Evolutionary conservation across 1,139 yeast species (phyloP).

Genomic region (Yamadazyma songkhlaensis): DNA sequence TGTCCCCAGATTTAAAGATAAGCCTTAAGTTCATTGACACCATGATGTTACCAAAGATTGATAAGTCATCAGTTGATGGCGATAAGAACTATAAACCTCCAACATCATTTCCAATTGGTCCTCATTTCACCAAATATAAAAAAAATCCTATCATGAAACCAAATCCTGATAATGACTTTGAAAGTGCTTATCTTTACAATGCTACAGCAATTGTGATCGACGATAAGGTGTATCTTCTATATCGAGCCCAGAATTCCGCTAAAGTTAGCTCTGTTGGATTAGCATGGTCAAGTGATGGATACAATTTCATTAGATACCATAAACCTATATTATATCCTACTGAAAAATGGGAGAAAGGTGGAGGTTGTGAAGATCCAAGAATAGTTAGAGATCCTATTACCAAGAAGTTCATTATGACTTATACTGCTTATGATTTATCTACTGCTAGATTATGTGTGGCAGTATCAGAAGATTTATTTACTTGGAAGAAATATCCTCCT

Average conservation of each 20-base stretch:
- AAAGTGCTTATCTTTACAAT: slow-evolving; percentile 40
- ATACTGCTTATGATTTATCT: slow-evolving; percentile 38
- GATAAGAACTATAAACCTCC: slow-evolving; percentile 36
- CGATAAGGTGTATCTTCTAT: slow-evolving; percentile 35
- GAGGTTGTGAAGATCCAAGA: slow-evolving; percentile 47
- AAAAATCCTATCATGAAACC: slow-evolving; percentile 41
- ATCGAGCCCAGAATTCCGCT: slow-evolving; percentile 39
- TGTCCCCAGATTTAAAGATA: slow-evolving; percentile 1
- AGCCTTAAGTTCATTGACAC: too few species aligned
- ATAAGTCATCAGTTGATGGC: slow-evolving; percentile 27
- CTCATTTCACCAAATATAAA: slow-evolving; percentile 30
- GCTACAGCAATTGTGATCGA: slow-evolving; percentile 46
- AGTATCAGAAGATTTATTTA: slow-evolving; percentile 34
- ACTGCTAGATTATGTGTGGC: slow-evolving; percentile 44
- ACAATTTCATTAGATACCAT: slow-evolving; percentile 28
- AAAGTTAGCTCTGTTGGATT: slow-evolving; percentile 37
- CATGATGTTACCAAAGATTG: slow-evolving; percentile 34
- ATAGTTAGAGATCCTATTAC: slow-evolving; percentile 37
- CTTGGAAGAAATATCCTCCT: slow-evolving; percentile 42
- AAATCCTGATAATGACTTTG: slow-evolving; percentile 38
- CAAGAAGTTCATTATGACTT: slow-evolving; percentile 38
- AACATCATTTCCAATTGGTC: slow-evolving; percentile 40
- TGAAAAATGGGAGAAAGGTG: slow-evolving; percentile 41
- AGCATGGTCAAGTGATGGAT: slow-evolving; percentile 44
- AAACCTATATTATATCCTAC: slow-evolving; percentile 37